phyloP scores from a whole-genome alignment of 192 early-diverging fungal species.

The Backusella luteola region DNA sequence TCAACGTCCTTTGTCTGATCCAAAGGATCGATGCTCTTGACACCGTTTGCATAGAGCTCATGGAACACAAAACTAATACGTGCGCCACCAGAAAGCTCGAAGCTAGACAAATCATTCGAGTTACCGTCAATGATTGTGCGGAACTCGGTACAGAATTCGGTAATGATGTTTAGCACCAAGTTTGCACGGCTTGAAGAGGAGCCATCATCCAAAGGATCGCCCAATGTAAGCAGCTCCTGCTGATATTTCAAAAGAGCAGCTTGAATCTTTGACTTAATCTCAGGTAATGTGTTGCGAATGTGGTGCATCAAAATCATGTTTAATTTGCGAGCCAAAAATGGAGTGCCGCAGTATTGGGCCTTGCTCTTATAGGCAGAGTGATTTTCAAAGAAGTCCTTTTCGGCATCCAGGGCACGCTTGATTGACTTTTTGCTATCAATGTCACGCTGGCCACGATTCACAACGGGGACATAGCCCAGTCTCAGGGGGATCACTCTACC shows the following conservation, averaged over 20 bases:
- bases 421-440: slow-evolving; percentile 95
- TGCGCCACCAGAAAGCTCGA: slow-evolving; percentile 96
- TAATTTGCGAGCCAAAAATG: slow-evolving; percentile 93
- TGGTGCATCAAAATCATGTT: slow-evolving; percentile 99
- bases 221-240: slow-evolving; percentile 83
- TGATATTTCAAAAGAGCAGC: slow-evolving; percentile 82
- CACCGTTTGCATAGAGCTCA: slow-evolving; percentile 89
- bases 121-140: slow-evolving; percentile 95
- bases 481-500: slow-evolving; percentile 95
- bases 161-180: slow-evolving; percentile 95
- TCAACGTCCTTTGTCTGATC: slow-evolving; percentile 99
- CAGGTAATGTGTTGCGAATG: slow-evolving; percentile 95
- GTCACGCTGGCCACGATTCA: slow-evolving; percentile 98
- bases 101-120: slow-evolving; percentile 89
- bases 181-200: slow-evolving; percentile 71
- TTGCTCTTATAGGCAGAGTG: slow-evolving; percentile 96
- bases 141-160: slow-evolving; percentile 98
- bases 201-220: slow-evolving; percentile 88
- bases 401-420: slow-evolving; percentile 84
- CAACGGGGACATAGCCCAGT: slow-evolving; percentile 98
- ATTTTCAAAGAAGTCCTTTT: slow-evolving; percentile 92
- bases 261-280: slow-evolving; percentile 98
- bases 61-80: slow-evolving; percentile 99
- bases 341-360: slow-evolving; percentile 98
- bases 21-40: slow-evolving; percentile 96